Percentiles rank a stretch among this genome's conserved stretches.
phyloP scores from a whole-genome alignment of 257 asterid genomes.

The Petrea volubilis region DNA sequence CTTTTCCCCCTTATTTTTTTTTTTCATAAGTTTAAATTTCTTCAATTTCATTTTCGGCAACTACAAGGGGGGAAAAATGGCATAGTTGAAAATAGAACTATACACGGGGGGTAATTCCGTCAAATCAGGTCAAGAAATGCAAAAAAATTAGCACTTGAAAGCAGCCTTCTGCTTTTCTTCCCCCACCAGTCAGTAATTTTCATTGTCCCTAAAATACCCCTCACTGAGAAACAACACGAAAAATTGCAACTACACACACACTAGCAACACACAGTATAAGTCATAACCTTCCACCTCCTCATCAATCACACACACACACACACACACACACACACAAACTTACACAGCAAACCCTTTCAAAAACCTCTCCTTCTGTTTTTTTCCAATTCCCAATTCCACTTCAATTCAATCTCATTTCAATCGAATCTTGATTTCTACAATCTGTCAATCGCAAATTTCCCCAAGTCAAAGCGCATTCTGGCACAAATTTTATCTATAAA shows the following conservation, averaged over 20 bases:
- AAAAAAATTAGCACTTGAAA: slow-evolving; percentile 14
- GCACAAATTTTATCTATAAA: slow-evolving; percentile 22
- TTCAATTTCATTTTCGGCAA: slow-evolving; percentile 22
- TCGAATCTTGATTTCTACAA: slow-evolving; percentile 24
- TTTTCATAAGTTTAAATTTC: not conserved
- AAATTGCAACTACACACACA: slow-evolving; percentile 20
- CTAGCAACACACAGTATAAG: slow-evolving; percentile 17
- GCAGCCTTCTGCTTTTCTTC: slow-evolving; percentile 13
- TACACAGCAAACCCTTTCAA: slow-evolving; percentile 30
- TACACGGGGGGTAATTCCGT: slow-evolving; percentile 24
- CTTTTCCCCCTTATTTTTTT: not conserved
- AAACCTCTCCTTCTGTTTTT: slow-evolving; percentile 25
- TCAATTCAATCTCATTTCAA: slow-evolving; percentile 35
- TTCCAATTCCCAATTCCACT: slow-evolving; percentile 26
- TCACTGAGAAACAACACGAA: slow-evolving; percentile 29
- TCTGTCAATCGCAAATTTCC: slow-evolving; percentile 16
- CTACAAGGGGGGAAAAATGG: slow-evolving; percentile 27
- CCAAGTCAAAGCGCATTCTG: slow-evolving; percentile 18
- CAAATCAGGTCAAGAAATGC: not conserved
- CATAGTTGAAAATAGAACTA: not conserved
- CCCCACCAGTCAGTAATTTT: not conserved
- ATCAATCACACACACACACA: slow-evolving; percentile 21
- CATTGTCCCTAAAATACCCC: slow-evolving; percentile 31
- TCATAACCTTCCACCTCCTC: slow-evolving; percentile 36
- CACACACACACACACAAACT: slow-evolving; percentile 2